Base-by-base conservation (phyloP, 225 moss, liverwort and hornwort species). In the Bryoerythrophyllum caledonicum region DNA sequence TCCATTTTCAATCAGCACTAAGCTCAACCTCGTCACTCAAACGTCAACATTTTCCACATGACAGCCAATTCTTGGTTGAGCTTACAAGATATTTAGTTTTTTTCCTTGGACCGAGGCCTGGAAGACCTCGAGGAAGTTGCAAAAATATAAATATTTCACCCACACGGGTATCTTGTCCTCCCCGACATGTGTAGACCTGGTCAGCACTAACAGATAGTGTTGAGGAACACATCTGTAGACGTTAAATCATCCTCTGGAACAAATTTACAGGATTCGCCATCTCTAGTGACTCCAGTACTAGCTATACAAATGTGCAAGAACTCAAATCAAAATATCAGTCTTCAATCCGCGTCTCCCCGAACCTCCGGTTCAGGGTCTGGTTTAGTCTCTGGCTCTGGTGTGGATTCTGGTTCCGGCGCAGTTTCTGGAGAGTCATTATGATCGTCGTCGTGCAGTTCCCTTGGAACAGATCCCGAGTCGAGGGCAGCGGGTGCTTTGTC, bases 371-470 rank as follows among this genome's bases (percentile, higher is more conserved):
- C 69, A 3, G 65, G 27, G 8, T 63, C 65, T 41, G 65, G 53
- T 13, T 75, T 61, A 7, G 72, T 26, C 58, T 56, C 61, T 26
- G 84, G 30, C n/a, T 54, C 40, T 2, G 71, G 54, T 9, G 28
- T 40, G 6, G 49, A 7, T 23, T 69, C 62, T 3, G 77, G 7
- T 11, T 26, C 67, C 38, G 79, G 60, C 20, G 78, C 76, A 34
- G 75, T 6, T 68, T 76, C 75, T 54, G 75, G 83, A 75, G 17
- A 49, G 48, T 48, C 48, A 17, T 49, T 15, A 44, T 77, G 82
- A 43, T 15, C 56, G 1, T 72, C 12, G 32, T 75, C 8, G 48
- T 83, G 74, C 7, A 7, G 19, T 63, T 78, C 84, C 13, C 7
- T 70, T 15, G 81, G 76, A 59, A 12, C 32, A 8, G 74, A 84